Base-by-base conservation (phyloP, 2,329 filamentous ascomycete species). In the Beauveria varroae region DNA sequence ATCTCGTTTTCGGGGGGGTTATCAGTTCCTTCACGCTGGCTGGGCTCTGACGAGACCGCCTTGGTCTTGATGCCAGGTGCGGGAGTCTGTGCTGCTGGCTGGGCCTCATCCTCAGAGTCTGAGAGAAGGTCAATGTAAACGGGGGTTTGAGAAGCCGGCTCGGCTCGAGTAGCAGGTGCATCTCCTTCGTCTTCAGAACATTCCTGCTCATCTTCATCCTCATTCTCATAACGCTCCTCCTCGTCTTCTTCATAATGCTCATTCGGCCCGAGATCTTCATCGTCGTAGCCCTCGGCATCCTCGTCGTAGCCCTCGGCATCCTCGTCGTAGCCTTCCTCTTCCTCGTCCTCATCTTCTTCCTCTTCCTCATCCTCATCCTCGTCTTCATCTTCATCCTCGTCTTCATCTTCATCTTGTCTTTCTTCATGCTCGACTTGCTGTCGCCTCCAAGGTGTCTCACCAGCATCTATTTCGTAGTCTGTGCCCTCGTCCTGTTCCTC, bases 91-190 rank as follows among this genome's bases (percentile, higher is more conserved):
- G 50, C 24, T n/a, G 30, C 52, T 16, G 62, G 56, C 3, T 73
- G 68, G 53, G 72, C 70, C 20, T 75, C 62, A 43, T 53, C 62
- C 10, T 63, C 73, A 5, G 70, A 72, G 47, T 76, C 72, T 1
- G 74, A 74, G 5, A 76, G 65, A 10, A 77, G 62, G 57, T 72
- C 72, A 58, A 77, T 77, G 16, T 75, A 68, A 16, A 76, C 69
- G 0, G 72, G 72, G 18, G 65, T 63, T 55, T 43, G 30, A 6
- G 65, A 68, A 10, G 64, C 56, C 2, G 62, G 60, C 12, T 62
- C 22, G 28, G 64, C 56, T 12, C 24, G 50, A 26, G 40, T 2
- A 3, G 40, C 20, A 51, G 40, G 28, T 12, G 63, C 16, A 54
- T 63, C 63, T n/a, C 41, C 30, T 2, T 64, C 66, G 16, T 30